phyloP scores from a whole-genome alignment of 2,329 filamentous ascomycete species.

The Cercospora nicotianae region DNA sequence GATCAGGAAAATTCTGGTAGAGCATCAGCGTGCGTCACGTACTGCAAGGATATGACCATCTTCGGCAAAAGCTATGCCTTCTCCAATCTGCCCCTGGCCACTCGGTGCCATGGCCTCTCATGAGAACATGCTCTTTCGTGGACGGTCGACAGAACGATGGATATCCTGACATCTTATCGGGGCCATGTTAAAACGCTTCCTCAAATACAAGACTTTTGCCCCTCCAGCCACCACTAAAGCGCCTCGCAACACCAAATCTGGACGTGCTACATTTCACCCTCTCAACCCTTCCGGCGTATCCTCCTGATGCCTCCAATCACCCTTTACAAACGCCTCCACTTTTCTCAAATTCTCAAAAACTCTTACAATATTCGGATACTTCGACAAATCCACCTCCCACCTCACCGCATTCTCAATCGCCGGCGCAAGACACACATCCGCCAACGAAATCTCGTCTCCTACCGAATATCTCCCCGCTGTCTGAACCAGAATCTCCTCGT shows the following conservation, averaged over 20 bases:
- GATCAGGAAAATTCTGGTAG: not conserved
- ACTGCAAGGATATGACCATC: not conserved
- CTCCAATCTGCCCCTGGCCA: not conserved
- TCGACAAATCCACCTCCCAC: slow-evolving; percentile 14
- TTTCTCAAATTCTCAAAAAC: not conserved
- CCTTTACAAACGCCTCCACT: slow-evolving; percentile 10
- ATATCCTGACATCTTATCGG: not conserved
- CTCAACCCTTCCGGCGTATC: slow-evolving; percentile 11
- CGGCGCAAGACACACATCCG: slow-evolving; percentile 16
- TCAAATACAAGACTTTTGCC: not conserved
- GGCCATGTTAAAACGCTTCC: not conserved
- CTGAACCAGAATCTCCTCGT: not conserved
- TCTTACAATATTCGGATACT: slow-evolving; percentile 9
- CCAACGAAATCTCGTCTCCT: slow-evolving; percentile 4
- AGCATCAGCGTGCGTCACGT: not conserved
- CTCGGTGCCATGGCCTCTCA: not conserved
- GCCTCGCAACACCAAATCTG: not conserved
- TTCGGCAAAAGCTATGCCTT: not conserved
- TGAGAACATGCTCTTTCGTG: not conserved
- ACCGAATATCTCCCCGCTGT: slow-evolving; percentile 8
- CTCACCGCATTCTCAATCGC: slow-evolving; percentile 15
- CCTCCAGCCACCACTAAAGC: not conserved
- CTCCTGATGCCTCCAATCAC: slow-evolving; percentile 8
- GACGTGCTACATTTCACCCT: not conserved
- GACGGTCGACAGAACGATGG: not conserved